These are phyloP conservation scores for Pleurotus giganteus DNA, from an alignment of 768 basidiomycete genomes.

Conservation along the genomic window DNA sequence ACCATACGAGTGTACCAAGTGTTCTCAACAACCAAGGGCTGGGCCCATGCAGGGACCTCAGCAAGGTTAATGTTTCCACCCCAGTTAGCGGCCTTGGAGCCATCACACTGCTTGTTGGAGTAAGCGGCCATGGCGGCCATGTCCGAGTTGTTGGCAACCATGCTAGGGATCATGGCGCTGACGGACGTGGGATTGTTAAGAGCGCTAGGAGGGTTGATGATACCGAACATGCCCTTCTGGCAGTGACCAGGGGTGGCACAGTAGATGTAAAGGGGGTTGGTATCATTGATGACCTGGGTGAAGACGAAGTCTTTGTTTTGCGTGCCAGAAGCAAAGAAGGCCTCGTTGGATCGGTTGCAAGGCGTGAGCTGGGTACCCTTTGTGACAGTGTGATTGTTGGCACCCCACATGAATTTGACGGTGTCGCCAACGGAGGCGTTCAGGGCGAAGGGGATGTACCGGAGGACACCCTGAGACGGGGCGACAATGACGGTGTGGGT, in stretches of 20 bases:
- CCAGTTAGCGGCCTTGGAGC: constrained; percentile 56
- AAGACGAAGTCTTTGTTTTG: constrained; percentile 67
- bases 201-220: constrained; percentile 65
- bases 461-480: constrained; percentile 71
- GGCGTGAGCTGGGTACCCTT: constrained; percentile 63
- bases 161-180: constrained; percentile 47
- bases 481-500: constrained; percentile 80
- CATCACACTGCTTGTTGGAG: constrained; percentile 44
- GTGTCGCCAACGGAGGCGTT: constrained; percentile 80
- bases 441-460: constrained; percentile 71
- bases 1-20: constrained; percentile 48
- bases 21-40: constrained; percentile 51
- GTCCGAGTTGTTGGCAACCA: constrained; percentile 48
- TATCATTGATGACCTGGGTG: constrained; percentile 71
- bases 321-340: constrained; percentile 61
- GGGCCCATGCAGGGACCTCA: constrained; percentile 53
- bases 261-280: constrained; percentile 72
- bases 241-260: constrained; percentile 73
- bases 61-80: constrained; percentile 61
- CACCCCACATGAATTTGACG: constrained; percentile 74
- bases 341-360: constrained; percentile 70
- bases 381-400: constrained; percentile 81
- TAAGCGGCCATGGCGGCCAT: constrained; percentile 56
- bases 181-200: constrained; percentile 45
- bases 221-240: constrained; percentile 83